Evolutionary conservation across 2,329 filamentous ascomycete species (phyloP), one percentile per base, ranked within the genome.

Genomic region (Furcasterigmium sp.): DNA sequence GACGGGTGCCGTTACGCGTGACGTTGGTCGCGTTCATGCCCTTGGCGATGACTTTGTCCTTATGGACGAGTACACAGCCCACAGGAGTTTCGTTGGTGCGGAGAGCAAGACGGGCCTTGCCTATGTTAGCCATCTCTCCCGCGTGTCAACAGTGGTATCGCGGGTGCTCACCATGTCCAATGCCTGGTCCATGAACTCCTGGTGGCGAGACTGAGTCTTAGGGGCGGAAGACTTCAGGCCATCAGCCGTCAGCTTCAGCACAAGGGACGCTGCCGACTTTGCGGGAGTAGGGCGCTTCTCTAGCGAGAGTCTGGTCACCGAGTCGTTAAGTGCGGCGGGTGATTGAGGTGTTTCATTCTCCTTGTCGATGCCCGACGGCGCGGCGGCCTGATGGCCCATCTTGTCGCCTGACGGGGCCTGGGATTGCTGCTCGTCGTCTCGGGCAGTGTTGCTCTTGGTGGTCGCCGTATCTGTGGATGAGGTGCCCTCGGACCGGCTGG

Each of bases 1-100:
- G 93, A 20, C 91, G 82, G 37, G 93, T 97, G 36, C 93, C 93
- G 69, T 95, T 82, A 38, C 91, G 81, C 20, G 87, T 93, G 53
- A 87, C 76, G 57, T 96, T 98, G 42, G 93, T 98, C 50, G 94
- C 93, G 57, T 98, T 98, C 87, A 96, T 96, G 49, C 93, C 93
- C 50, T 78, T 79, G 34, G 88, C 91, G 51, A 98, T 90, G 50
- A 96, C 76, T 53, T 80, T 74, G 51, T 82, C 84, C 21, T 87
- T 67, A 59, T 90, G 78, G 18, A 97, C 91, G 42, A 98, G 82
- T 25, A 98, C 90, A 64, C 93, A 98, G 39, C 93, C 94, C 17
- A 98, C 93, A 1, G 93, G 93, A 2, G 94, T 97, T 69, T 98
- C 93, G 54, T 95, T 91, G 48, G 80, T 87, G 53, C 72, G 71